Base-by-base conservation (phyloP, 306 rosid species). In the Rubus idaeus region DNA sequence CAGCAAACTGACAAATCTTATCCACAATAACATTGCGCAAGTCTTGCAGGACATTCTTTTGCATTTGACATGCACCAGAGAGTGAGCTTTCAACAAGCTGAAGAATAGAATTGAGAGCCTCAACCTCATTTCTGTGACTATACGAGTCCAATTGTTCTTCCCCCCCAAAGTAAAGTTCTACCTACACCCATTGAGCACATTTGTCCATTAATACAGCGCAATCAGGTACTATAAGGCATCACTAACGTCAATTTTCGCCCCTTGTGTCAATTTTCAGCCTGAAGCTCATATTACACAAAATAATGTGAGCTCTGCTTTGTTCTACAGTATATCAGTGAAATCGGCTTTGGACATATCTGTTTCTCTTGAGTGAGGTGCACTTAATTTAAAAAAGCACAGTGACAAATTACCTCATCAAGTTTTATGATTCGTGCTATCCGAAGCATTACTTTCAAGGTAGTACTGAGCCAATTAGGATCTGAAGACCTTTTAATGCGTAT, bases 121-220 rank as follows among this genome's bases (percentile, higher is more conserved):
- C 87, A 69, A 92, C 40, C 86, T 95, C 97, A 83, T 92, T 92
- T 84, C 93, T 92, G 79, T 87, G 82, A 81, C 95, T 88, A 91
- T 88, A 92, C 26, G 78, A 81, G 39, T 89, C 93, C 73, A 68
- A 78, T 2, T 86, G 78, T 11, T 89, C 86, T 68, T 89, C 93
- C 68, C 80, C 92, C 44, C 81, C 86, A 88, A 92, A 95, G 88
- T 95, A 95, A 75, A 95, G 94, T 67, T 95, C 96, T 81, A 80
- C 80, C 98, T 95, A 92, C 83, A 88, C 35, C 67, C 77, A 75
- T 52, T 77, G 56, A 66, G 78, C 78, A 70, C 71, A 57, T 80
- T 55, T 70, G 79, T 51, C 65, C 67, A 61, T 73, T 5, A 9
- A 79, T 51, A 72, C 71, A 72, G 63, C 53, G 56, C 42, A 63